Percentiles rank a stretch among this genome's conserved stretches.
These are phyloP conservation scores for Raphanus raphanistrum DNA, from an alignment of 345 rosid genomes.

Conservation along the genomic window DNA sequence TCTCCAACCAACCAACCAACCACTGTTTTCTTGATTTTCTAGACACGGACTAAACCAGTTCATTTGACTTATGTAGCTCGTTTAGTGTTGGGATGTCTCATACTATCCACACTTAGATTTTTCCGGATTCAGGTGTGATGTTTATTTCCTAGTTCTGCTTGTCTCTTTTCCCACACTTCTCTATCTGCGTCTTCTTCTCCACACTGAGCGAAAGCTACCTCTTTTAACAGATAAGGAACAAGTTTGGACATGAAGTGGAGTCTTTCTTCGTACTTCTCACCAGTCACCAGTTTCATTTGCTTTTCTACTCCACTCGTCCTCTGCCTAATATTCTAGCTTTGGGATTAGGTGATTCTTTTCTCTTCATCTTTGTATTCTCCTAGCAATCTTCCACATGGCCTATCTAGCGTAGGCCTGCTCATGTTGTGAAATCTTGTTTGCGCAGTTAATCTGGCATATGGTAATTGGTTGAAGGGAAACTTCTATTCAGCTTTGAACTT, in stretches of 20 bases:
- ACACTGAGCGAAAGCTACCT: slow-evolving; percentile 1
- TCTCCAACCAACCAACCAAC: background rate
- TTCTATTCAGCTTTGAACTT: slow-evolving; percentile 55
- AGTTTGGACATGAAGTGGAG: slow-evolving; percentile 90
- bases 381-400: background rate
- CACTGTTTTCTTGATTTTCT: background rate
- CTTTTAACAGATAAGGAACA: slow-evolving; percentile 58
- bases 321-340: slow-evolving; percentile 86
- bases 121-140: slow-evolving; percentile 76
- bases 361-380: slow-evolving; percentile 12
- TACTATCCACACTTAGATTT: slow-evolving; percentile 64
- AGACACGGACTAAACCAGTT: background rate
- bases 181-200: slow-evolving; percentile 23
- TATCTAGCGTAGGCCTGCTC: slow-evolving; percentile 15
- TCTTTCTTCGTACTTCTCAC: slow-evolving; percentile 83
- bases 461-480: slow-evolving; percentile 64
- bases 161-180: slow-evolving; percentile 18
- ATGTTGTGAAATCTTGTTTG: slow-evolving; percentile 24
- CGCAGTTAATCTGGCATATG: slow-evolving; percentile 87
- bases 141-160: slow-evolving; percentile 5
- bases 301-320: slow-evolving; percentile 44
- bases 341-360: slow-evolving; percentile 69
- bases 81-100: slow-evolving; percentile 70
- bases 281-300: slow-evolving; percentile 79
- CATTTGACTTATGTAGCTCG: slow-evolving; percentile 60